Base-by-base conservation (phyloP, 2,329 filamentous ascomycete species). In the Microcera coccophila region DNA sequence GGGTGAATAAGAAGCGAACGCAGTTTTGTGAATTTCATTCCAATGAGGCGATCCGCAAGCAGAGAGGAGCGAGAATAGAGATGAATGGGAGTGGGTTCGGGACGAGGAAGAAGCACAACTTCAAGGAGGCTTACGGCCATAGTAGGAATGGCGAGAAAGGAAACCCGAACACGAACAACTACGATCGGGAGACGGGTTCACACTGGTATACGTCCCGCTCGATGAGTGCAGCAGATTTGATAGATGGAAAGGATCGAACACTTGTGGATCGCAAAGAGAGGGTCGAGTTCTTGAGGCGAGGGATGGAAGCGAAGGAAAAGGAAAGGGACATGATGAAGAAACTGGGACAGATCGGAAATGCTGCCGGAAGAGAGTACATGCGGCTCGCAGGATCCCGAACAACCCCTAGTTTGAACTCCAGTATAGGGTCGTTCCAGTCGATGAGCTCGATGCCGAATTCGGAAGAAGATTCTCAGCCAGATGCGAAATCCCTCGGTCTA, bases 1-100 rank as follows among this genome's bases (percentile, higher is more conserved):
- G 93, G 93, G 76, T 98, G 46, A 91, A 98, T 64, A 81, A 79
- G 52, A 82, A 89, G 40, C 87, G 90, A 57, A 95, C 90, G 0
- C 84, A 95, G 55, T 88, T 86, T 62, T 98, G 93, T 68, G 90
- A 95, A 52, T 98, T 85, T 55, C 93, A 98, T 65, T 81, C 95
- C 53, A 90, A 94, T 55, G 72, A 88, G 19, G 84, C 88, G 19
- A 70, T 97, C 3, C 78, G 82, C 41, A 90, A 87, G 60, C 81
- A 60, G 41, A 71, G 73, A 21, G 72, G 79, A 10, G 72, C 75
- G 1, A 77, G 90, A 26, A 83, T 90, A 72, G 90, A 95, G 59
- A 76, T 96, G 47, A 95, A 90, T 59, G 78, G 75, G 11, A 84
- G 82, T 64, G 77, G 76, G 16, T 76, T 69, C 35, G 67, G 67